phyloP scores from a whole-genome alignment of 768 basidiomycete genomes.

The Lentinus brumalis region DNA sequence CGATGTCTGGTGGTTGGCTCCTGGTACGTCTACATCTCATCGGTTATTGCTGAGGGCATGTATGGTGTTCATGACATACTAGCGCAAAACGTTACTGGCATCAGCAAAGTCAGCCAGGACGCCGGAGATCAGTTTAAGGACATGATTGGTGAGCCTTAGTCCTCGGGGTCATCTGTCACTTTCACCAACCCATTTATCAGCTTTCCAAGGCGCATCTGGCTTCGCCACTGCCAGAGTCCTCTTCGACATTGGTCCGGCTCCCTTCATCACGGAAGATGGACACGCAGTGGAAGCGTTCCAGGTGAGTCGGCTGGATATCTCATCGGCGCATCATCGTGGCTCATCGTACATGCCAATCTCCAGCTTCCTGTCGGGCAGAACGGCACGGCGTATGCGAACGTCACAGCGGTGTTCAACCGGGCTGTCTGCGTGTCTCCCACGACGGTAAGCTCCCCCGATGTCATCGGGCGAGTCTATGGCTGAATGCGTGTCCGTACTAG shows the following conservation, averaged over 20 bases:
- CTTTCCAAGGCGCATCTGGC: constrained; percentile 56
- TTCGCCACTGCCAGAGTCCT: constrained; percentile 52
- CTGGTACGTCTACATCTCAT: constrained; percentile 28
- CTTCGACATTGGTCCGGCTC: constrained; percentile 46
- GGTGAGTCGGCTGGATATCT: constrained; percentile 30
- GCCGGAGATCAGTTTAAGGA: constrained; percentile 48
- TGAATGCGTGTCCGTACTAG: constrained; percentile 21
- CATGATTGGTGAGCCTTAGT: constrained; percentile 42
- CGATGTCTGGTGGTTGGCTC: constrained; percentile 45
- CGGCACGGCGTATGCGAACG: constrained; percentile 51
- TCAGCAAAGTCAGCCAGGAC: constrained; percentile 45
- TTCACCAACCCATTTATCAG: constrained; percentile 26
- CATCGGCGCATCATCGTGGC: not conserved
- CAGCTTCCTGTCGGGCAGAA: constrained; percentile 45
- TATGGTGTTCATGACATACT: not conserved
- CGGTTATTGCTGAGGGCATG: no score
- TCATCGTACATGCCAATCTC: not conserved
- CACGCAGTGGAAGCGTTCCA: constrained; percentile 52
- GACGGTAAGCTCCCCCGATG: constrained; percentile 30
- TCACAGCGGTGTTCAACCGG: constrained; percentile 48
- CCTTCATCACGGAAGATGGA: constrained; percentile 42
- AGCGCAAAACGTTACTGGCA: constrained; percentile 43
- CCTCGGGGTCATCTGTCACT: not conserved
- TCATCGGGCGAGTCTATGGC: no score
- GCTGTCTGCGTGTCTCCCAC: constrained; percentile 44